A percentile compares a stretch with the other conserved stretches of the same genome.
Evolutionary conservation across 306 rosid species (phyloP).

Genomic region (Abrus pulchellus): DNA sequence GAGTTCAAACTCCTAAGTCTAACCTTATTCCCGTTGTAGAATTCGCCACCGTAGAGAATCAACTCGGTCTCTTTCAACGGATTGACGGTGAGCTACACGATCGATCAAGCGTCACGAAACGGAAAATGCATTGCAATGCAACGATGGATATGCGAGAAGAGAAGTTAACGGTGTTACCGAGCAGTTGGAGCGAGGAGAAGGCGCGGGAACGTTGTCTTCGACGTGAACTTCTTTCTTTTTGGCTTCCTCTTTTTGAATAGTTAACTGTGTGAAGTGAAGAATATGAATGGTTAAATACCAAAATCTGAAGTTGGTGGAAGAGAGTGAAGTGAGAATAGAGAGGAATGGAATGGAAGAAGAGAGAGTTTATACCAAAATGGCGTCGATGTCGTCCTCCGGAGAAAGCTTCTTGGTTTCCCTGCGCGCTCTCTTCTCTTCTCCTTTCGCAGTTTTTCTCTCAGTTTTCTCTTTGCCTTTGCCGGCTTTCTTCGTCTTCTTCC

Average conservation of each 20-base stretch:
- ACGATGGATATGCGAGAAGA: background rate
- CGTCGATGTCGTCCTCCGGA: constrained; percentile 97
- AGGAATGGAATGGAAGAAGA: background rate
- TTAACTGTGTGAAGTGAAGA: constrained; percentile 55
- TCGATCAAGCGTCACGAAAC: constrained; percentile 1
- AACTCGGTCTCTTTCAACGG: constrained; percentile 95
- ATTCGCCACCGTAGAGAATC: constrained; percentile 93
- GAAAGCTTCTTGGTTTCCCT: constrained; percentile 90
- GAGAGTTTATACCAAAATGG: constrained; percentile 69
- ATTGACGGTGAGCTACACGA: constrained; percentile 76
- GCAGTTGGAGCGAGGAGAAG: constrained; percentile 93
- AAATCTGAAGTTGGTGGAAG: background rate
- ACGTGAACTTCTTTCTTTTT: constrained; percentile 92
- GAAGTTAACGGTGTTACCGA: constrained; percentile 57
- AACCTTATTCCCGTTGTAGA: constrained; percentile 96
- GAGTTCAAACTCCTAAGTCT: background rate
- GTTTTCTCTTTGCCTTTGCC: constrained; percentile 99
- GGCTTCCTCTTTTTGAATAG: constrained; percentile 93
- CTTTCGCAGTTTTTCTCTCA: constrained; percentile 83
- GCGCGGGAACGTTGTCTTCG: constrained; percentile 94
- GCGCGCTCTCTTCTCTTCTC: constrained; percentile 88
- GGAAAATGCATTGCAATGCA: background rate
- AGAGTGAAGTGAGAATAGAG: background rate
- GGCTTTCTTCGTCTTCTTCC: constrained; percentile 93
- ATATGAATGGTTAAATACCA: background rate